phyloP scores from a whole-genome alignment of 768 basidiomycete genomes.

The Lentinus tigrinus region DNA sequence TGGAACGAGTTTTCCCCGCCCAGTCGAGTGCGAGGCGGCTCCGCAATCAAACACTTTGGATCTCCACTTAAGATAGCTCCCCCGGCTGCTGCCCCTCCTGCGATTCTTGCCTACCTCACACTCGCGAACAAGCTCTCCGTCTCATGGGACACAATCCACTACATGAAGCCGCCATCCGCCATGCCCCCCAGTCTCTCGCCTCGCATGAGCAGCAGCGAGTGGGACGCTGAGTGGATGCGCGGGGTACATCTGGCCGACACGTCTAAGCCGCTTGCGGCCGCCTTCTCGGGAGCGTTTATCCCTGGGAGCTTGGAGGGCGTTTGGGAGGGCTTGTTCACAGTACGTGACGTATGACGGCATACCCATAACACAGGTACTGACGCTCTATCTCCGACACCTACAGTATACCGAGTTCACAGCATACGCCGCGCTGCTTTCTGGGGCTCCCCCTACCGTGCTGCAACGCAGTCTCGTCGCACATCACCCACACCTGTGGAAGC shows the following conservation, averaged over 20 bases:
- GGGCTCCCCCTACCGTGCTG: conserved; percentile 62
- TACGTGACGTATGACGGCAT: conserved; percentile 34
- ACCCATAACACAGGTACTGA: not conserved
- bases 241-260: conserved; percentile 20
- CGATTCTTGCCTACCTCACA: conserved; percentile 68
- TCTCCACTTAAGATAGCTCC: conserved; percentile 43
- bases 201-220: conserved; percentile 45
- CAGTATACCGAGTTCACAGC: conserved; percentile 85
- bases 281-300: conserved; percentile 47
- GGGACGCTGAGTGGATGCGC: conserved; percentile 69
- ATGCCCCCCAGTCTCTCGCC: conserved; percentile 21
- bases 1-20: conserved; percentile 58
- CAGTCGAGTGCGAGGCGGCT: conserved; percentile 14
- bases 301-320: conserved; percentile 73
- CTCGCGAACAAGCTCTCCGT: conserved; percentile 36
- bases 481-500: conserved; percentile 88
- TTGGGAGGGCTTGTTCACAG: conserved; percentile 81
- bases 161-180: conserved; percentile 26
- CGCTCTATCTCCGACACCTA: conserved; percentile 22
- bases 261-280: conserved; percentile 33
- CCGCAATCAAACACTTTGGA: conserved; percentile 20
- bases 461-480: conserved; percentile 74
- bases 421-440: conserved; percentile 75
- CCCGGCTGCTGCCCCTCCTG: conserved; percentile 66
- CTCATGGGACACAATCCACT: conserved; percentile 22